These are phyloP conservation scores for Erodium texanum DNA, from an alignment of 441 rosid genomes.

Conservation along the genomic window DNA sequence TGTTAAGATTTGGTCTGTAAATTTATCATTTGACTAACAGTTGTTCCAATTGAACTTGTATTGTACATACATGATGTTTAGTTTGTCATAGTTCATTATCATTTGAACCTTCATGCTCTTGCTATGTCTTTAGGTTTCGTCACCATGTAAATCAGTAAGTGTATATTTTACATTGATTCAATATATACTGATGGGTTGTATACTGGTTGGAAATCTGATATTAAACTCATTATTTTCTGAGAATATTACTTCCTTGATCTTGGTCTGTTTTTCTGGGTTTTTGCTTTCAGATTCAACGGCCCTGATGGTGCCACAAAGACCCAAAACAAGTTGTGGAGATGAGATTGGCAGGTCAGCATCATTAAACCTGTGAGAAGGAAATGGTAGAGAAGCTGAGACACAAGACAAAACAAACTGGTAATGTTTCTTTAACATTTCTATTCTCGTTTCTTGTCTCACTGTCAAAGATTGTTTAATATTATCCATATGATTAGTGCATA, in stretches of 20 bases:
- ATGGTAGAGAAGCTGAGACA: constrained; percentile 18
- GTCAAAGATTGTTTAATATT: background rate
- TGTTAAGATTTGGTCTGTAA: background rate
- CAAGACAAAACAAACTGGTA: constrained; percentile 9
- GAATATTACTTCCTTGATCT: background rate
- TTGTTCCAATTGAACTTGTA: background rate
- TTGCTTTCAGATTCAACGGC: background rate
- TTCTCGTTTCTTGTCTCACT: background rate
- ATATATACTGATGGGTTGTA: background rate
- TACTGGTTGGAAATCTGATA: background rate
- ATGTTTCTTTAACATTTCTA: background rate
- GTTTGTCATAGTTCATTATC: background rate
- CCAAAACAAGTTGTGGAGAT: constrained; percentile 7
- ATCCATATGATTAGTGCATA: background rate
- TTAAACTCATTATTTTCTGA: background rate
- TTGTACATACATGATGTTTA: background rate
- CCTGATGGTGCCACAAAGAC: constrained; percentile 13
- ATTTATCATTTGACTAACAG: background rate
- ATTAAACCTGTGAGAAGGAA: constrained; percentile 15
- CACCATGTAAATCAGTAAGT: background rate
- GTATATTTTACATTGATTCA: background rate
- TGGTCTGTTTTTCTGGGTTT: background rate
- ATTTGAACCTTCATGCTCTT: background rate
- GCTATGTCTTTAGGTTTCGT: too few relatives aligned
- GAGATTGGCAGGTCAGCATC: constrained; percentile 20